A percentile compares a stretch with the other conserved stretches of the same genome.
These are phyloP conservation scores for Polygonum maritimum DNA, from an alignment of 148 eudicot species.

Conservation along the genomic window DNA sequence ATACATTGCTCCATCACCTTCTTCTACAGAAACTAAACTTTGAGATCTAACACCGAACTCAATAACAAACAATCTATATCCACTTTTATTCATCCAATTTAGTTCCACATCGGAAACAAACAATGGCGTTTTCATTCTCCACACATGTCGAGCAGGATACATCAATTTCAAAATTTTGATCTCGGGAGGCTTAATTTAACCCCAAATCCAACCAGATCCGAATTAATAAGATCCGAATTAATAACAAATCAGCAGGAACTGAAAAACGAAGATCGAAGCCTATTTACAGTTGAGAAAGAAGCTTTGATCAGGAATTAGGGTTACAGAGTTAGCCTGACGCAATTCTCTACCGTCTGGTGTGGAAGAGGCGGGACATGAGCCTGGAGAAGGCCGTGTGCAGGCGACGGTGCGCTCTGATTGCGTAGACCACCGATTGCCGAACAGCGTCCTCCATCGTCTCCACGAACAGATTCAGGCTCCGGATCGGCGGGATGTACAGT, in stretches of 20 bases:
- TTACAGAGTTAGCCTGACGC: neutral
- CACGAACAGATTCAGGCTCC: conserved; percentile 53
- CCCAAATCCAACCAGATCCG: neutral
- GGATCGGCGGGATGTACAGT: conserved; percentile 56
- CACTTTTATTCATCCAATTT: neutral
- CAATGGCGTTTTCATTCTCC: neutral
- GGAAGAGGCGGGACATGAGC: conserved; percentile 17
- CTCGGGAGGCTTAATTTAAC: neutral
- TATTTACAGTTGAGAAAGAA: neutral
- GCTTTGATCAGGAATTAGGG: neutral
- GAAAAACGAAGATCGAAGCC: neutral
- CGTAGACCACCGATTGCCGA: conserved; percentile 28
- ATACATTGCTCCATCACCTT: neutral
- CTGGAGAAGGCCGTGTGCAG: conserved; percentile 31
- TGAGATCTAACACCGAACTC: neutral
- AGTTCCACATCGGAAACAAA: neutral
- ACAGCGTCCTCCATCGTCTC: conserved; percentile 43
- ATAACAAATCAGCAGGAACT: neutral
- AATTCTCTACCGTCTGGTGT: neutral
- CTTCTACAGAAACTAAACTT: neutral
- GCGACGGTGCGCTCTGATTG: conserved; percentile 35
- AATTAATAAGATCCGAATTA: neutral
- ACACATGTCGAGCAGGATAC: neutral
- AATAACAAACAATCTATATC: neutral
- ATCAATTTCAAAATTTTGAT: neutral